Evolutionary conservation across 129 eudicot species (phyloP).

Genomic region (Rutidosis leptorrhynchoides): DNA sequence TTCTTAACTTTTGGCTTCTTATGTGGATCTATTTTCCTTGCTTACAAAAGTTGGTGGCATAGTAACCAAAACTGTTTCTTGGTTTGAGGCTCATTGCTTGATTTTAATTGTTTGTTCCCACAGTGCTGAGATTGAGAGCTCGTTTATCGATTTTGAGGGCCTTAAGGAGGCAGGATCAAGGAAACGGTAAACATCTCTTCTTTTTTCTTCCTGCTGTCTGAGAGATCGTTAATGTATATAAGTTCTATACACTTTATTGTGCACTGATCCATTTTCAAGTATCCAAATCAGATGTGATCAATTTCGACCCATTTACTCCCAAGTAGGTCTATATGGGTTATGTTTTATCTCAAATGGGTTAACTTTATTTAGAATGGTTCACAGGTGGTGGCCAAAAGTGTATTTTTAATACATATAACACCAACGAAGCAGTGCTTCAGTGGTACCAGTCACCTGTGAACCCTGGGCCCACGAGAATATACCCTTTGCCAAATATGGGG

Average conservation of each 20-base stretch:
- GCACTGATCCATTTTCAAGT: not conserved
- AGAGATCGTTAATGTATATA: not conserved
- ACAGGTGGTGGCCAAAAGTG: not conserved
- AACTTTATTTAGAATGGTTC: not conserved
- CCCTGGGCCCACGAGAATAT: too few species aligned
- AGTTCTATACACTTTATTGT: not conserved
- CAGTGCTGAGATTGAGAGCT: slow-evolving; percentile 56
- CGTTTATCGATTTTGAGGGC: slow-evolving; percentile 47
- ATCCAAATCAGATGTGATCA: too few species aligned
- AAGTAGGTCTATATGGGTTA: too few species aligned
- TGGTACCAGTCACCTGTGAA: too few species aligned
- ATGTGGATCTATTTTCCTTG: not conserved
- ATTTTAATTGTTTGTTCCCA: slow-evolving; percentile 19
- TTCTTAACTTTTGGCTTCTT: not conserved
- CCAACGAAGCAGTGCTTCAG: too few species aligned
- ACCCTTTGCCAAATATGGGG: too few species aligned
- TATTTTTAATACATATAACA: not conserved
- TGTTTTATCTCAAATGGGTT: not conserved
- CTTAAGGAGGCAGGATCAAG: slow-evolving; percentile 46
- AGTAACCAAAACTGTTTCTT: not conserved
- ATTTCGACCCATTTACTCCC: too few species aligned
- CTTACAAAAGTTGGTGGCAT: not conserved
- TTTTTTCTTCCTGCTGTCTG: not conserved
- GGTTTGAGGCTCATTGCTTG: slow-evolving; percentile 15
- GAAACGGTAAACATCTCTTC: slow-evolving; percentile 45